phyloP scores from a whole-genome alignment of 108 stramenopile genomes.

The Aureococcus anophagefferens region DNA sequence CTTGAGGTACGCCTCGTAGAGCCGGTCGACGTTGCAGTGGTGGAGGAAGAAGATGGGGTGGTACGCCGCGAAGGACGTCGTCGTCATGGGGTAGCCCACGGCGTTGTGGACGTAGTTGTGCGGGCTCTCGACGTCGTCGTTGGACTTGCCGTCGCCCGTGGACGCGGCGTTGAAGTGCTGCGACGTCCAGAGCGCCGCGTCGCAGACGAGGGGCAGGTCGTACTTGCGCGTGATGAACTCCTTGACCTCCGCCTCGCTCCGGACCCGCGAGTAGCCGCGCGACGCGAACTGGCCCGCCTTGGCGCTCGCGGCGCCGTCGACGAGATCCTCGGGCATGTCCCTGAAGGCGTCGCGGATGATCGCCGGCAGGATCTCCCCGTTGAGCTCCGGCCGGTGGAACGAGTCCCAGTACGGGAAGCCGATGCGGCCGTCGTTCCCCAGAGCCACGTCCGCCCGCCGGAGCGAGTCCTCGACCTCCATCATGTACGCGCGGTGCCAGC shows the following conservation, averaged over 20 bases:
- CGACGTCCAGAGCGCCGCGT: background rate
- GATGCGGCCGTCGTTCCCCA: slow-evolving; percentile 1
- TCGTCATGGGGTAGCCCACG: slow-evolving; percentile 3
- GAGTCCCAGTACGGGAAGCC: slow-evolving; percentile 13
- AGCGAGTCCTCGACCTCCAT: slow-evolving; percentile 1
- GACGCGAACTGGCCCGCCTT: background rate
- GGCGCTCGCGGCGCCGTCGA: background rate
- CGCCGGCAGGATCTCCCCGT: slow-evolving; percentile 1
- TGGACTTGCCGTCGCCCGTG: background rate
- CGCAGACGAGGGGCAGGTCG: background rate
- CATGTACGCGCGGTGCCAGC: slow-evolving; percentile 15
- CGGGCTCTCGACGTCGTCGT: slow-evolving; percentile 5
- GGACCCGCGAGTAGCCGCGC: background rate
- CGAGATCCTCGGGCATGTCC: background rate
- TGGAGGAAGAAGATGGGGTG: slow-evolving; percentile 10
- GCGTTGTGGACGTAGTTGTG: slow-evolving; percentile 9
- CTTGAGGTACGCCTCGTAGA: slow-evolving; percentile 4
- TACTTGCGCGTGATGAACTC: background rate
- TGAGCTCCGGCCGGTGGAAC: background rate
- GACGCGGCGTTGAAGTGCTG: background rate
- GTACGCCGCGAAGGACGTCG: slow-evolving; percentile 1
- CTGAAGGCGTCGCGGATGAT: background rate
- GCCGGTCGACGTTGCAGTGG: slow-evolving; percentile 11
- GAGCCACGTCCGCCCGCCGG: background rate
- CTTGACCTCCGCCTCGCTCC: background rate